Percentiles rank a stretch among this genome's conserved stretches.
These are phyloP conservation scores for Cladosporium sp. DNA, from an alignment of 2,329 filamentous ascomycete species.

Conservation along the genomic window DNA sequence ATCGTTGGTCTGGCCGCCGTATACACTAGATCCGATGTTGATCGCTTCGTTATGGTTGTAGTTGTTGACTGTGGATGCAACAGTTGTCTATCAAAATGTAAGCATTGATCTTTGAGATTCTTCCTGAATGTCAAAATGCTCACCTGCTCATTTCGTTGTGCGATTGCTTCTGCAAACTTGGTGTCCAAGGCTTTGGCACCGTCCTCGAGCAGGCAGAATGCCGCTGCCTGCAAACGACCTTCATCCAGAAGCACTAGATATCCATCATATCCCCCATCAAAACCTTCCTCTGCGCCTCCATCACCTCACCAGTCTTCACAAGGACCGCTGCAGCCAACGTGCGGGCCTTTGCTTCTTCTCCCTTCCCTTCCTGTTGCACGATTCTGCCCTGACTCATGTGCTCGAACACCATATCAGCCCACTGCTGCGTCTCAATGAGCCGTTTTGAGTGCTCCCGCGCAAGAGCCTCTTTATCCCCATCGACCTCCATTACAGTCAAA, in stretches of 20 bases:
- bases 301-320: constrained; percentile 72
- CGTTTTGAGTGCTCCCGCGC: constrained; percentile 71
- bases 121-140: too few species aligned
- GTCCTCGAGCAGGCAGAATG: too few species aligned
- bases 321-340: constrained; percentile 73
- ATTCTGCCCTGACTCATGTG: constrained; percentile 25
- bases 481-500: constrained; percentile 76
- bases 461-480: constrained; percentile 65
- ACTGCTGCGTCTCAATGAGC: constrained; percentile 80
- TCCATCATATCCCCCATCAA: constrained; percentile 56
- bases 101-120: too few species aligned
- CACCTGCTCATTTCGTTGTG: too few species aligned
- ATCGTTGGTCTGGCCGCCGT: too few species aligned
- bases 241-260: neutral
- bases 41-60: neutral
- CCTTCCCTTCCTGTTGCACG: constrained; percentile 41
- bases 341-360: constrained; percentile 75
- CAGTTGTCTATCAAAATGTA: too few species aligned
- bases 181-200: too few species aligned
- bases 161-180: too few species aligned
- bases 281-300: constrained; percentile 74
- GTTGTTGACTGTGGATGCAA: too few species aligned
- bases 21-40: neutral
- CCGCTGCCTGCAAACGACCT: too few species aligned
- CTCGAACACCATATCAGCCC: constrained; percentile 75